Percentiles rank a stretch among this genome's conserved stretches.
Conservation (phyloP, 331 rosid species). For the Malus hybrid region DNA sequence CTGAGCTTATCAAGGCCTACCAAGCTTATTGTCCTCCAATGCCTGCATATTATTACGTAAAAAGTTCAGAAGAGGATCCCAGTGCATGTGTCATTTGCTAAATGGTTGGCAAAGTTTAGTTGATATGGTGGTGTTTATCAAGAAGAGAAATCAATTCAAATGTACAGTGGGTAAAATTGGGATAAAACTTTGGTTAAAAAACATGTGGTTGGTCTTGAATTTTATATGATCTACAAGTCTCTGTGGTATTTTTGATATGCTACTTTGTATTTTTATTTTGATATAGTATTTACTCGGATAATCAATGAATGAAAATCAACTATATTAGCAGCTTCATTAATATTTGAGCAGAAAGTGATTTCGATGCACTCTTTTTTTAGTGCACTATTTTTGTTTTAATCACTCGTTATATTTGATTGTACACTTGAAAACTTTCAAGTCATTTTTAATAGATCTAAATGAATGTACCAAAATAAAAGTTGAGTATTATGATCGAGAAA, state of each 20-base stretch:
- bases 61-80: constrained; percentile 60
- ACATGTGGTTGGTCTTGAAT: no score
- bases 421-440: no score
- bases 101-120: not conserved
- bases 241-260: not conserved
- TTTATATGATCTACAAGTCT: not conserved
- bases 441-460: no score
- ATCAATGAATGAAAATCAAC: not conserved
- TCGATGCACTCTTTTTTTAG: no score
- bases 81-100: constrained; percentile 64
- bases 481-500: no score
- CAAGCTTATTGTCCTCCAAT: constrained; percentile 5
- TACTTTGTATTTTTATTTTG: not conserved
- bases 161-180: not conserved
- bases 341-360: not conserved
- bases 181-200: no score
- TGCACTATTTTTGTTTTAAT: no score
- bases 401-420: no score
- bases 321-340: not conserved
- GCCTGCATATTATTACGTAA: constrained; percentile 12
- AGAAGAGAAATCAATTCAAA: not conserved
- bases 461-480: no score
- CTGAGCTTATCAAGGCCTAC: constrained; percentile 10
- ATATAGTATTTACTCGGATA: not conserved
- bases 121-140: not conserved